These are phyloP conservation scores for Diplodia mutila DNA, from an alignment of 2,329 filamentous ascomycete species.

Conservation along the genomic window DNA sequence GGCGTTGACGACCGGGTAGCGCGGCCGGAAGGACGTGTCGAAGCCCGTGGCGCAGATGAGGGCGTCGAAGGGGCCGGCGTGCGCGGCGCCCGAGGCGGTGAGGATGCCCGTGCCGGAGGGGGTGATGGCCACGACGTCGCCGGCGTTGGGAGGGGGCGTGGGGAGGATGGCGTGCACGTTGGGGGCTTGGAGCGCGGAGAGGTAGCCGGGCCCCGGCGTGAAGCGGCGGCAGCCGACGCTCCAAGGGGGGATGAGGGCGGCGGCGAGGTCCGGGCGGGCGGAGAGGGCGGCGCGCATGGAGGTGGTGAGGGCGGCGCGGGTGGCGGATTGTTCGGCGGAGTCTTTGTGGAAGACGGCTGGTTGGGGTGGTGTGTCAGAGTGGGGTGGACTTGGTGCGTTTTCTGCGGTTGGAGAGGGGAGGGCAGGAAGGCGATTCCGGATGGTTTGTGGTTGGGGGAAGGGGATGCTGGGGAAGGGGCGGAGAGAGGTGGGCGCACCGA, in stretches of 20 bases:
- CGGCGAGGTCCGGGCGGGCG: slow-evolving; percentile 43
- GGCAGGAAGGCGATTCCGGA: no score
- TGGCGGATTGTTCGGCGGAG: slow-evolving; percentile 40
- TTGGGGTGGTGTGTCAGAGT: not conserved
- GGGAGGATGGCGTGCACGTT: slow-evolving; percentile 33
- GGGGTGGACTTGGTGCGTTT: not conserved
- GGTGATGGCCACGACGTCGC: slow-evolving; percentile 33
- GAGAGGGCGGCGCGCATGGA: slow-evolving; percentile 49
- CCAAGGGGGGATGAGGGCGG: slow-evolving; percentile 51
- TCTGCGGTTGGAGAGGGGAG: no score
- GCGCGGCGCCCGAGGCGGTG: slow-evolving; percentile 32
- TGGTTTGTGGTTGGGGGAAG: not conserved
- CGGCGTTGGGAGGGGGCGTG: not conserved
- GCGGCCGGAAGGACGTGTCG: slow-evolving; percentile 36
- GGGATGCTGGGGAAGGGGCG: not conserved
- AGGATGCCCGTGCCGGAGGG: slow-evolving; percentile 34
- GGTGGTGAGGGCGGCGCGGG: slow-evolving; percentile 36
- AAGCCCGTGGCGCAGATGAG: slow-evolving; percentile 42
- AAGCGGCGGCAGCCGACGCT: slow-evolving; percentile 44
- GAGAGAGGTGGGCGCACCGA: slow-evolving; percentile 39
- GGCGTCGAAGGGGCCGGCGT: slow-evolving; percentile 32
- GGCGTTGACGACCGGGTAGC: slow-evolving; percentile 43
- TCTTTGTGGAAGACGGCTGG: slow-evolving; percentile 48
- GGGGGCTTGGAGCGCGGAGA: slow-evolving; percentile 37
- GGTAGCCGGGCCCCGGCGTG: slow-evolving; percentile 39